Evolutionary conservation across 164 flowering plant genomes (phyloP), one percentile per base, ranked within the genome.

Genomic region (Aristolochia californica): DNA sequence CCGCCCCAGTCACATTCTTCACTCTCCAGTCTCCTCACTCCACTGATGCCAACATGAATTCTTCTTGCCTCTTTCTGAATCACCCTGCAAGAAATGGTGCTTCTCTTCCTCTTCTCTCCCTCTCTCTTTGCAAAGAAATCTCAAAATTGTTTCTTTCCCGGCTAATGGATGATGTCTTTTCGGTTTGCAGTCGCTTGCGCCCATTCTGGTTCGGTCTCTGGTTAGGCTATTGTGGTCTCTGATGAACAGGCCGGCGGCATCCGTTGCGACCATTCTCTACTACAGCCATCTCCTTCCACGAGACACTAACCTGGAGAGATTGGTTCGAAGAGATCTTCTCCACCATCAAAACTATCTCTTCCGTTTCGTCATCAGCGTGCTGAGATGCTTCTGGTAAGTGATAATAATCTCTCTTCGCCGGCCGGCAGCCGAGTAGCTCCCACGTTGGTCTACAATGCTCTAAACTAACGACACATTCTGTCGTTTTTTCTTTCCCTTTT

Each of bases 371-470:
- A 65, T 82, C 61, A 75, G 69, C 63, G 48, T 80, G 50, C 62
- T 84, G 70, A 73, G 83, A 62, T 84, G 91, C 43, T 73, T 82
- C 56, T 80, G 83, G 76, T 81, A 70, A 70, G n/a, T n/a, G n/a
- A n/a, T n/a, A n/a, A n/a, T n/a, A n/a, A n/a, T n/a, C n/a, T n/a
- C n/a, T n/a, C n/a, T n/a, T n/a, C n/a, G n/a, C n/a, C n/a, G n/a
- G n/a, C n/a, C n/a, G n/a, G n/a, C n/a, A n/a, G n/a, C n/a, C n/a
- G n/a, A n/a, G n/a, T n/a, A n/a, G n/a, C n/a, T n/a, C n/a, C n/a
- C n/a, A n/a, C n/a, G n/a, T n/a, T n/a, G n/a, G n/a, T n/a, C n/a
- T n/a, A n/a, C n/a, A n/a, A n/a, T n/a, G n/a, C n/a, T n/a, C n/a
- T n/a, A n/a, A n/a, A n/a, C n/a, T n/a, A n/a, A n/a, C n/a, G n/a